Evolutionary conservation across 2,329 filamentous ascomycete genomes (phyloP).

Genomic region (Alternaria novae-zelandiae): DNA sequence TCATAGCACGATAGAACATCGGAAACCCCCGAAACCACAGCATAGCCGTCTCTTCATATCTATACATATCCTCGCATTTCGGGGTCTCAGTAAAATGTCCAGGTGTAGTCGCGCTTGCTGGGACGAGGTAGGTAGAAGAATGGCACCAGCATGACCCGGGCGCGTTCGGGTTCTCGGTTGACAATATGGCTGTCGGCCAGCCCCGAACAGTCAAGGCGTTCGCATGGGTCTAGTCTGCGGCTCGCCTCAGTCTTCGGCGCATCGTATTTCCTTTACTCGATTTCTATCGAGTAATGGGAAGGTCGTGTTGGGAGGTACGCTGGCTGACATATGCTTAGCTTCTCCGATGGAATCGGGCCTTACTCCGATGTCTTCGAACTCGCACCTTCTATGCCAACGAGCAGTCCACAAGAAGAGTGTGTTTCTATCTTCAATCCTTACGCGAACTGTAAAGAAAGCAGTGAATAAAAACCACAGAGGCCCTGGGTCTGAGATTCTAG

Average conservation of each 20-base stretch:
- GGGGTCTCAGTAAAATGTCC: neutral
- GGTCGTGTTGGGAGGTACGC: constrained; percentile 32
- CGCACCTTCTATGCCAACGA: neutral
- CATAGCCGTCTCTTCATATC: neutral
- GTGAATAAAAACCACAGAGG: neutral
- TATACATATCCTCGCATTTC: neutral
- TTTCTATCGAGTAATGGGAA: constrained; percentile 43
- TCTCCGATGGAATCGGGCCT: constrained; percentile 5
- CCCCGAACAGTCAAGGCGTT: constrained; percentile 27
- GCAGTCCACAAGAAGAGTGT: neutral
- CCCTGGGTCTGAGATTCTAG: constrained; percentile 2
- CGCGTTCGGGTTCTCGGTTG: constrained; percentile 9
- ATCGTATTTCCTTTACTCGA: constrained; percentile 43
- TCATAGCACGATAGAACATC: neutral
- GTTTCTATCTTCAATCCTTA: neutral
- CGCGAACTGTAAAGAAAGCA: neutral
- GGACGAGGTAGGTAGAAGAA: neutral
- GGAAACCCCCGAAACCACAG: neutral
- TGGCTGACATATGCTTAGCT: constrained; percentile 35
- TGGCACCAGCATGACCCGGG: neutral
- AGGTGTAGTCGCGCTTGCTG: neutral
- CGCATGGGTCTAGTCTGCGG: constrained; percentile 20
- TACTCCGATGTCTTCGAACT: constrained; percentile 1
- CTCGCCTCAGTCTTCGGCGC: constrained; percentile 17
- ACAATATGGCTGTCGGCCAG: constrained; percentile 22